These are phyloP conservation scores for Leptographium flavum DNA, from an alignment of 2,329 filamentous ascomycete species.

Conservation along the genomic window DNA sequence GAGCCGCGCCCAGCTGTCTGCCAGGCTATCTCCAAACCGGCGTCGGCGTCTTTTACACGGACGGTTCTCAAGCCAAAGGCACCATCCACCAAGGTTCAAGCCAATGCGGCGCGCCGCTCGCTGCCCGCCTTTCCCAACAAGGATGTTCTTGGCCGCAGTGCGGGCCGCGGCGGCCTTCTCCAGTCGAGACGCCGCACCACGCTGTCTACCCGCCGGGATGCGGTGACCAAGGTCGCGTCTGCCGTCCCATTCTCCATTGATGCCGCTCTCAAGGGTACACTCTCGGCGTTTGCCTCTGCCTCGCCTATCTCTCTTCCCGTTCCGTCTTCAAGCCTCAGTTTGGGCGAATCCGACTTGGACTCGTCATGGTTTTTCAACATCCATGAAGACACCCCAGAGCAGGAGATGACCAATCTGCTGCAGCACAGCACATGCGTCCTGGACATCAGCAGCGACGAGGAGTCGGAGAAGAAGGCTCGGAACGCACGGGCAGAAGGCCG, in stretches of 20 bases:
- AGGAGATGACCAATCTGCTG: slow-evolving; percentile 84
- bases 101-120: slow-evolving; percentile 8
- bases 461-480: slow-evolving; percentile 41
- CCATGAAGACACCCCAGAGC: slow-evolving; percentile 79
- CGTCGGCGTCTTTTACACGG: slow-evolving; percentile 25
- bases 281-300: slow-evolving; percentile 44
- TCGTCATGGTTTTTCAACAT: slow-evolving; percentile 85
- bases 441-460: slow-evolving; percentile 83
- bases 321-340: slow-evolving; percentile 15
- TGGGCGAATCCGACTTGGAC: slow-evolving; percentile 36
- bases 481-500: slow-evolving; percentile 42
- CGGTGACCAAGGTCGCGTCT: slow-evolving; percentile 37
- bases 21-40: slow-evolving; percentile 14
- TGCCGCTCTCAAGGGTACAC: slow-evolving; percentile 65
- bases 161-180: slow-evolving; percentile 54
- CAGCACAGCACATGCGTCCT: slow-evolving; percentile 78
- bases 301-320: slow-evolving; percentile 9
- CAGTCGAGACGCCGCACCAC: slow-evolving; percentile 49
- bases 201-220: slow-evolving; percentile 55
- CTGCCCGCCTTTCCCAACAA: slow-evolving; percentile 14
- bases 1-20: slow-evolving; percentile 25
- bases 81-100: slow-evolving; percentile 31
- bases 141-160: slow-evolving; percentile 22
- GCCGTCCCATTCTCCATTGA: slow-evolving; percentile 68
- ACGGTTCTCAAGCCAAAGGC: slow-evolving; percentile 38